phyloP scores from a whole-genome alignment of 2,329 filamentous ascomycete species.

The Fusarium hostae region DNA sequence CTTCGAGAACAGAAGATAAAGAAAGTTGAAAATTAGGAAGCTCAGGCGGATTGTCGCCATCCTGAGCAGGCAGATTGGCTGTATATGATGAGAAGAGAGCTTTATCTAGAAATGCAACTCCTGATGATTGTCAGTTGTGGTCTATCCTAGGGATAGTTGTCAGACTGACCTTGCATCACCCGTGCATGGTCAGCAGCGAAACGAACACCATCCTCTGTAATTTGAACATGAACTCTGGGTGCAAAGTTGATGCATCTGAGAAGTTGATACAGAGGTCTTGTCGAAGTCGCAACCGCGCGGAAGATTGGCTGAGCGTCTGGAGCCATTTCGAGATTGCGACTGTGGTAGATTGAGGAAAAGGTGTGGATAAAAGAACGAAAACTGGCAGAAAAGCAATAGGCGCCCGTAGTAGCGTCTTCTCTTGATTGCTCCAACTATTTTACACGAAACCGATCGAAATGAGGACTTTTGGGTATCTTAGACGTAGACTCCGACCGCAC shows the following conservation, averaged over 20 bases:
- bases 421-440: constrained; percentile 51
- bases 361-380: constrained; percentile 29
- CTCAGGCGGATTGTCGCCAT: constrained; percentile 54
- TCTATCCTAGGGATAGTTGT: not conserved
- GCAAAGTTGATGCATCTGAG: constrained; percentile 69
- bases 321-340: constrained; percentile 41
- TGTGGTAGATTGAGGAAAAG: constrained; percentile 12
- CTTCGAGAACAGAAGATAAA: constrained; percentile 87
- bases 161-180: constrained; percentile 82
- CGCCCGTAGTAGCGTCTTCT: constrained; percentile 47
- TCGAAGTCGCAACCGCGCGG: constrained; percentile 80
- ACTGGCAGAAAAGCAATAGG: constrained; percentile 41
- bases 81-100: constrained; percentile 87
- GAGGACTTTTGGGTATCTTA: constrained; percentile 65
- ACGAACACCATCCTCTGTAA: constrained; percentile 85
- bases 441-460: constrained; percentile 49
- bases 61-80: constrained; percentile 63
- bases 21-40: constrained; percentile 87
- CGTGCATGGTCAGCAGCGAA: constrained; percentile 90
- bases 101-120: constrained; percentile 82
- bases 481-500: constrained; percentile 98
- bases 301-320: constrained; percentile 66
- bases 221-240: constrained; percentile 72
- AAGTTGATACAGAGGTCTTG: constrained; percentile 76
- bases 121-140: constrained; percentile 36